Evolutionary conservation across 257 asterid species (phyloP), one percentile per base, ranked within the genome.

Genomic region (Echium plantagineum): DNA sequence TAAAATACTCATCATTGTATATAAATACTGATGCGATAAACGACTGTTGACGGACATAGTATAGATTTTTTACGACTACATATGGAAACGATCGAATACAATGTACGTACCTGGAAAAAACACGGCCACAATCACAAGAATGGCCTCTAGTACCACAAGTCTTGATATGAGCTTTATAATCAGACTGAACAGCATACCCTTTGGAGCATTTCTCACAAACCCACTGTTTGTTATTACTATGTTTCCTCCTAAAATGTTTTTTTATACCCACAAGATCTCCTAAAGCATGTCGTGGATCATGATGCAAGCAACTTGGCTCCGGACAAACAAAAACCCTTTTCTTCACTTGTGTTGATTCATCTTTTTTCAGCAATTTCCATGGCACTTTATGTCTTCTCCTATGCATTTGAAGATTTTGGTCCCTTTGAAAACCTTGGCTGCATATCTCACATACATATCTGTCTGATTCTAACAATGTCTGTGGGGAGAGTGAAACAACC

Each of bases 91-190:
- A 24, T 24, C 26, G 26, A 24, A 24, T 28, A 28, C 0, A n/a
- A n/a, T n/a, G n/a, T n/a, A 48, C 12, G 49, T 15, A 66, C 85
- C 85, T 77, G 59, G 85, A 84, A 66, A 81, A 84, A 7, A 84
- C 88, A 20, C 85, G 85, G 63, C 93, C 93, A 16, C 93, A 84
- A 28, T 81, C 88, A 8, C 93, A 84, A 30, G 88, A 79, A 54
- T 84, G 88, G 21, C 93, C 93, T 6, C 88, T 80, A 53, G 93
- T 81, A 52, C 93, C 93, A 62, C 93, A 84, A 24, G 88, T 84
- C 21, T 84, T 84, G 78, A 81, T 83, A 42, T 84, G 93, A 9
- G 93, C 93, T 52, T 81, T 84, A 58, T 73, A 84, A 21, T 84
- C 93, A 3, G 93, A 84, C 58, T 81, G 93, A 6, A 84, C 93